Evolutionary conservation across 208 protist genomes (phyloP).

Genomic region (Leishmania tropica): DNA sequence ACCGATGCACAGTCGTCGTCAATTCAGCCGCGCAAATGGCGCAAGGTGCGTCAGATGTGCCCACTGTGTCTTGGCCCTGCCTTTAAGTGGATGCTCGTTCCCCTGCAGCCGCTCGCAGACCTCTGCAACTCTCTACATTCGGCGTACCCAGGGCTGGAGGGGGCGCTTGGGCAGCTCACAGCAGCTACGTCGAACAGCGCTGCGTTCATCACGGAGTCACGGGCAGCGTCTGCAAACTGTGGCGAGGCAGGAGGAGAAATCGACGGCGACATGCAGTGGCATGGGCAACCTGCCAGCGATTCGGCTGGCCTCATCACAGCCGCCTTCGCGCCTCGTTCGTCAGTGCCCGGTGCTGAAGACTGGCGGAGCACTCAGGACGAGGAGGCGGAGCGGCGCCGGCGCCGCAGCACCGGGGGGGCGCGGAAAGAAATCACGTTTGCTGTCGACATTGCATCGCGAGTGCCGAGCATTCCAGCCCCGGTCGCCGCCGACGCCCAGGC

Average conservation of each 20-base stretch:
- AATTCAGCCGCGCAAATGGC: constrained; percentile 19
- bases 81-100: constrained; percentile 69
- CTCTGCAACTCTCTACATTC: constrained; percentile 31
- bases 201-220: not conserved
- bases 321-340: not conserved
- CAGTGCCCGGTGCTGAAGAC: not conserved
- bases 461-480: not conserved
- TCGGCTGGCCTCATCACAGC: not conserved
- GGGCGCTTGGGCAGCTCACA: constrained; percentile 20
- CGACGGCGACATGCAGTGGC: not conserved
- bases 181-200: not conserved
- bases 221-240: not conserved
- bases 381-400: constrained; percentile 21
- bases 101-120: constrained; percentile 49
- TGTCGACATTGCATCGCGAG: constrained; percentile 13
- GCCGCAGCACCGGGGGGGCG: constrained; percentile 17
- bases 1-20: not conserved
- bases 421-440: constrained; percentile 34
- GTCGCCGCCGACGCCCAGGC: not conserved
- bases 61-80: constrained; percentile 67
- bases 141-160: constrained; percentile 30
- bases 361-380: constrained; percentile 4
- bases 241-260: not conserved
- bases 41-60: constrained; percentile 43
- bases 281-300: not conserved